Conservation (phyloP, 345 rosid genomes). For the Triadica sebifera region DNA sequence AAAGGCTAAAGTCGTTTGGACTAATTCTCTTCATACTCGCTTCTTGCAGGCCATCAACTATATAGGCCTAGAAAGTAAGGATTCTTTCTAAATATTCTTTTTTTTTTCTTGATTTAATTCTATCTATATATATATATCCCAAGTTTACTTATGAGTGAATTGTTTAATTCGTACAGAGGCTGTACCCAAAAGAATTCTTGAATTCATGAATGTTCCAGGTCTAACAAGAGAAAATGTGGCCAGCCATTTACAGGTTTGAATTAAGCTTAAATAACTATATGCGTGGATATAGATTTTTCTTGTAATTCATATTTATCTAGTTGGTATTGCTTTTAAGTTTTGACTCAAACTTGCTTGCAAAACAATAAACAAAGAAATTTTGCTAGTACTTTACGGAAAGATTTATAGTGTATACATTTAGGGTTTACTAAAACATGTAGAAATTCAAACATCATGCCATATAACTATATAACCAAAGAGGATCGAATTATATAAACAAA, state of each 20-base stretch:
- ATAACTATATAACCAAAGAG: too few relatives aligned
- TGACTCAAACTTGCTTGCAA: too few relatives aligned
- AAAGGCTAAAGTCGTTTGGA: constrained; percentile 65
- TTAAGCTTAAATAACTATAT: not conserved
- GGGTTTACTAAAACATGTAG: not conserved
- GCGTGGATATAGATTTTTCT: not conserved
- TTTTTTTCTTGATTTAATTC: too few relatives aligned
- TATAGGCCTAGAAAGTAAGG: constrained; percentile 66
- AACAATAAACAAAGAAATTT: too few relatives aligned
- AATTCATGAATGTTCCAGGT: constrained; percentile 63
- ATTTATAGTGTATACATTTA: not conserved
- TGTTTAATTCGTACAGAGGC: constrained; percentile 47
- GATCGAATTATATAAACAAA: too few relatives aligned
- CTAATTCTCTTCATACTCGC: constrained; percentile 50
- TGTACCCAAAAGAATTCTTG: constrained; percentile 71
- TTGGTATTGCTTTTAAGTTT: too few relatives aligned
- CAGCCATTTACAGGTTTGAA: constrained; percentile 85
- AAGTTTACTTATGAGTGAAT: not conserved
- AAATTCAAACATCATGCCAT: too few relatives aligned
- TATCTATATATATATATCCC: not conserved
- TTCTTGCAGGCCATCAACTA: constrained; percentile 60
- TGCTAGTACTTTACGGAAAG: too few relatives aligned
- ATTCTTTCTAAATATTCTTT: not conserved
- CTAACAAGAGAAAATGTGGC: constrained; percentile 81
- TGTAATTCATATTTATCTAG: not conserved